phyloP scores from a whole-genome alignment of 2,329 filamentous ascomycete genomes.

The Colletotrichum liaoningense region DNA sequence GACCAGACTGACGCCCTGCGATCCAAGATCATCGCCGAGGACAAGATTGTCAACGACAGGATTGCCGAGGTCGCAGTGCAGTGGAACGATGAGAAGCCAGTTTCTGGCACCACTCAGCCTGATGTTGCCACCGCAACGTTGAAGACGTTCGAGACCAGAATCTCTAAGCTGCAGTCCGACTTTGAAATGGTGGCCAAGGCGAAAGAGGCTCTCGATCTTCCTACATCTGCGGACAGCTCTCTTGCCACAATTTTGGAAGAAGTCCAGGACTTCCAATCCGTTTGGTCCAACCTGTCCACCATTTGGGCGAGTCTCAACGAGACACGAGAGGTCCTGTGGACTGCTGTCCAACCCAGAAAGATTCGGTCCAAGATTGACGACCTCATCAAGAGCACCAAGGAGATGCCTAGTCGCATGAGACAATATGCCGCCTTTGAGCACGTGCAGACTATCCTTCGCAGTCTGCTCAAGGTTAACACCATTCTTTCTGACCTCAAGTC shows the following conservation, averaged over 20 bases:
- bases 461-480: constrained; percentile 90
- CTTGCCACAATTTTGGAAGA: constrained; percentile 91
- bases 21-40: constrained; percentile 94
- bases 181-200: constrained; percentile 95
- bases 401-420: constrained; percentile 98
- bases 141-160: constrained; percentile 83
- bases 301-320: constrained; percentile 98
- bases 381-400: constrained; percentile 97
- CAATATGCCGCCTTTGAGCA: constrained; percentile 99
- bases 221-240: constrained; percentile 82
- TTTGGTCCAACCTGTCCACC: constrained; percentile 94
- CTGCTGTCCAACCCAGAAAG: constrained; percentile 93
- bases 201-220: constrained; percentile 94
- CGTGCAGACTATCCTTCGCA: constrained; percentile 89
- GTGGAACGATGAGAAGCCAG: constrained; percentile 97
- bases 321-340: constrained; percentile 92
- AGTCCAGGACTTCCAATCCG: constrained; percentile 98
- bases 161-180: constrained; percentile 87
- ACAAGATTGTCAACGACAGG: constrained; percentile 89
- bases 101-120: constrained; percentile 92
- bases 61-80: constrained; percentile 85
- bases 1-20: constrained; percentile 96
- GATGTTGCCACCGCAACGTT: constrained; percentile 88
- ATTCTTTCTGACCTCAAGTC: constrained; percentile 93
- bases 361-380: constrained; percentile 89